These are phyloP conservation scores for Mycena olivaceomarginata DNA, from an alignment of 768 basidiomycete genomes.

Conservation along the genomic window DNA sequence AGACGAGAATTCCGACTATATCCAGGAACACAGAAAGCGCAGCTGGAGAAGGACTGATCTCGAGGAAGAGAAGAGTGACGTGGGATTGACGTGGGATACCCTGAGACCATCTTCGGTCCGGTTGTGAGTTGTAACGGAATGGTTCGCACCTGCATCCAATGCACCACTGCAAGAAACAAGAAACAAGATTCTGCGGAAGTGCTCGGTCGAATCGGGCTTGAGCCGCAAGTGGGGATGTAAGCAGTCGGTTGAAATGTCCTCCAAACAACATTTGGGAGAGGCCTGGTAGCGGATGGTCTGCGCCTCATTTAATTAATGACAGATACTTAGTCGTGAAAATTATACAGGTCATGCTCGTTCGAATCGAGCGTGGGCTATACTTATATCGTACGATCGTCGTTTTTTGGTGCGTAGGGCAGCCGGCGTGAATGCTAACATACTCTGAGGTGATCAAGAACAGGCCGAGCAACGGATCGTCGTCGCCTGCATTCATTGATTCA, in stretches of 20 bases:
- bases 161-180: no score
- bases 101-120: neutral
- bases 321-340: neutral
- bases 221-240: neutral
- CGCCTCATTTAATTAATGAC: neutral
- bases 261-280: constrained; percentile 1
- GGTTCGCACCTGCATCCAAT: neutral
- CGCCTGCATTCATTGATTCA: neutral
- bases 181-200: no score
- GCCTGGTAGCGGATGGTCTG: neutral
- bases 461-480: neutral
- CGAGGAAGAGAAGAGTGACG: neutral
- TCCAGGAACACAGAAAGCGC: constrained; percentile 4
- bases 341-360: neutral
- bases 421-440: neutral
- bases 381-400: neutral
- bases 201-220: neutral
- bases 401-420: neutral
- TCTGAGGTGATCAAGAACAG: neutral
- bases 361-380: neutral
- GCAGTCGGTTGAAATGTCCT: neutral
- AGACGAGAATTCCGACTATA: constrained; percentile 2
- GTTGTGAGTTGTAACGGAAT: neutral
- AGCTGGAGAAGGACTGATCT: constrained; percentile 4
- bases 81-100: neutral